A percentile compares a stretch with the other conserved stretches of the same genome.
Conservation (phyloP, 176 grass and related monocot genomes). For the Aegilops umbellulata region DNA sequence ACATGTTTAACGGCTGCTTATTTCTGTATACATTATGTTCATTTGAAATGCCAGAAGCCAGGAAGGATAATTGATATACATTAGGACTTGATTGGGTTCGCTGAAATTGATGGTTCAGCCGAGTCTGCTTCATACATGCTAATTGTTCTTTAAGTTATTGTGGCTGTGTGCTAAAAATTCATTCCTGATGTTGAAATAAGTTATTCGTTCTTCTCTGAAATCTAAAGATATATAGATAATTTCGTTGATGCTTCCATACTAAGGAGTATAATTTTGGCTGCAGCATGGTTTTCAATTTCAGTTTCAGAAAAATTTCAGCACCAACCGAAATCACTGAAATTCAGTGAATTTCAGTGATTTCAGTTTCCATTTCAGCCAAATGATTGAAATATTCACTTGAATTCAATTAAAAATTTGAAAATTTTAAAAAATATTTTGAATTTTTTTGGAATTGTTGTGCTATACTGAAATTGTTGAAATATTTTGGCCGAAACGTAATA, state of each 20-base stretch:
- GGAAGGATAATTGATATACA: neutral
- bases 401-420: too few species aligned
- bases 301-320: too few species aligned
- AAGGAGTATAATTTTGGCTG: slow-evolving; percentile 19
- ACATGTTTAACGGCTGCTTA: neutral
- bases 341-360: too few species aligned
- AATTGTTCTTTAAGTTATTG: neutral
- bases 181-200: neutral
- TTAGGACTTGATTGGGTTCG: neutral
- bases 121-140: neutral
- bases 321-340: too few species aligned
- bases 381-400: too few species aligned
- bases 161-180: neutral
- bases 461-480: too few species aligned
- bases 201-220: neutral
- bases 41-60: neutral
- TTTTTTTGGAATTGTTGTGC: too few species aligned
- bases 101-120: neutral
- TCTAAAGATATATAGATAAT: neutral
- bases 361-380: too few species aligned
- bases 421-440: too few species aligned
- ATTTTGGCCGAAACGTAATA: too few species aligned
- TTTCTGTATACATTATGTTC: neutral
- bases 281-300: too few species aligned
- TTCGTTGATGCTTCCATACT: neutral